phyloP scores from a whole-genome alignment of 441 rosid species.

The Corymbia citriodora region DNA sequence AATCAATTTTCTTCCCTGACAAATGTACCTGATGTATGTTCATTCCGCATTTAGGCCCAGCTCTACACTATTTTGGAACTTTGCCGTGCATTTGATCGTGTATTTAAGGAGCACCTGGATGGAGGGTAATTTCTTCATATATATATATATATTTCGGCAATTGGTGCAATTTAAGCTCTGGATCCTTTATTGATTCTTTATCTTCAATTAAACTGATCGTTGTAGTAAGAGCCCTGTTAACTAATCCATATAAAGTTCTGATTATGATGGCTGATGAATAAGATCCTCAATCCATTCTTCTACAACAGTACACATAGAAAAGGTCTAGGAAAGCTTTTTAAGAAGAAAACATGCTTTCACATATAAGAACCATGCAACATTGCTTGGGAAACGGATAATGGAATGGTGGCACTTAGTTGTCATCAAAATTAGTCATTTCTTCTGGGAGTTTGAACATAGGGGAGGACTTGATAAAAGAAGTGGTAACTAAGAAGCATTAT shows the following conservation, averaged over 20 bases:
- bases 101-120: slow-evolving; percentile 97
- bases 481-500: not conserved
- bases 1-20: slow-evolving; percentile 6
- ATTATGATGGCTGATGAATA: not conserved
- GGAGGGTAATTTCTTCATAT: slow-evolving; percentile 65
- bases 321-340: not conserved
- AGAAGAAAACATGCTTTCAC: not conserved
- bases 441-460: not conserved
- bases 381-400: not conserved
- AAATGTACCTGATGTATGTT: not conserved
- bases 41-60: slow-evolving; percentile 60
- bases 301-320: not conserved
- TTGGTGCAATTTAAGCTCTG: not conserved
- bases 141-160: not conserved
- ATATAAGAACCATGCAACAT: not conserved
- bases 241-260: not conserved
- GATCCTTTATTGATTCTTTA: not conserved
- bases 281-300: not conserved
- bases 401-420: not conserved
- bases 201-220: not conserved
- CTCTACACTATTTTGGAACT: slow-evolving; percentile 91
- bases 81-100: slow-evolving; percentile 97
- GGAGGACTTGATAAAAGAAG: not conserved
- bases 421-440: not conserved
- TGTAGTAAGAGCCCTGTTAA: not conserved